Base-by-base conservation (phyloP, 805 yeast genomes). In the Monosporozyma solicola region DNA sequence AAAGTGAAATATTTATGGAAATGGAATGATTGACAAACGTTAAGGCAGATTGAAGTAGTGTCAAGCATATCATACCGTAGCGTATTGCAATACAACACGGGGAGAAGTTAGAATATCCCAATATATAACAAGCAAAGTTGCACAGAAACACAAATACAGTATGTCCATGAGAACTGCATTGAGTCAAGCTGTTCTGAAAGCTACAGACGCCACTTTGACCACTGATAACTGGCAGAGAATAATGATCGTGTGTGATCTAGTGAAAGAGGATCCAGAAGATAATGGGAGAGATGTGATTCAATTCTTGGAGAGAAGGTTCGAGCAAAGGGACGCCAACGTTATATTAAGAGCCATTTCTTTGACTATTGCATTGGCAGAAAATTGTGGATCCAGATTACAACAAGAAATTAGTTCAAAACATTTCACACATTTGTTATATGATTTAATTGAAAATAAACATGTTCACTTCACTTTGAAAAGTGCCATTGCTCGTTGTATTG, bases 321-420 rank as follows among this genome's bases (percentile, higher is more conserved):
- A 69, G 29, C 73, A 73, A 39, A 69, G 72, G 29, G 83, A 83
- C 60, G 91, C 87, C 22, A 86, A 85, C 64, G 81, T 83, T 3
- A 78, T 83, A 43, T 66, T 86, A 50, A 74, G 87, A 62, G 69
- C 85, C 0, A 62, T 86, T 20, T 70, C 84, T 0, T 59, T 80
- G 48, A 63, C 83, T 22, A 76, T 78, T 31, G 79, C 89, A 5
- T 61, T 86, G 31, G 87, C 89, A 2, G 89, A 85, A 63, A 86
- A 85, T 65, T 85, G 92, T 66, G 91, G 91, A 3, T 80, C 88
- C 11, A 75, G 81, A 63, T 76, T 82, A 71, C 80, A 79, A 59
- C 82, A 74, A 54, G 82, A 80, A 58, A 77, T 86, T 39, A 82
- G 87, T 20, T 75, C 85, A 22, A 75, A 76, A 56, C 58, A 72